Percentiles rank a stretch among this genome's conserved stretches.
Conservation (phyloP, 805 yeast species). For the Brettanomyces custersianus region DNA sequence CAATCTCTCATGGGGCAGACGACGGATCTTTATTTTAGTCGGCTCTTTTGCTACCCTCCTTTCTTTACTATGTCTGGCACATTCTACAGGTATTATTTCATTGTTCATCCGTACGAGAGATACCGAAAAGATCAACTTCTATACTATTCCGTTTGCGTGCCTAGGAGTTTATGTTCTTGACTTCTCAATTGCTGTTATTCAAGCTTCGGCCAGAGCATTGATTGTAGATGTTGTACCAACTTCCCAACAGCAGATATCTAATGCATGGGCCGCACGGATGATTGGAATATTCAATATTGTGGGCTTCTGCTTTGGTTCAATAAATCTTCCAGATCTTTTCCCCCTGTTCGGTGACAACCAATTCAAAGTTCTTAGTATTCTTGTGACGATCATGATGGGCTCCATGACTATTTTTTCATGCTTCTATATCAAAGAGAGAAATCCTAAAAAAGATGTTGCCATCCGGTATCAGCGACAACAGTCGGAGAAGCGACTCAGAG, state of each 20-base stretch:
- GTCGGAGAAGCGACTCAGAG: constrained; percentile 23
- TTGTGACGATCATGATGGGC: constrained; percentile 34
- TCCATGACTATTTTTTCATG: constrained; percentile 32
- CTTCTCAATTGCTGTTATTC: constrained; percentile 49
- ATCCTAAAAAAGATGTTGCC: constrained; percentile 34
- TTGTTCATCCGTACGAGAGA: constrained; percentile 19
- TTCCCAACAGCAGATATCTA: constrained; percentile 47
- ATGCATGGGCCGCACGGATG: constrained; percentile 62
- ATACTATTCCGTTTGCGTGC: constrained; percentile 42
- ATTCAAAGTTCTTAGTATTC: constrained; percentile 38
- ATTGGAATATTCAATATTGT: constrained; percentile 50
- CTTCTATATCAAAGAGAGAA: constrained; percentile 36
- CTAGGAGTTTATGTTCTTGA: constrained; percentile 44
- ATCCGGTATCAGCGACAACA: constrained; percentile 30
- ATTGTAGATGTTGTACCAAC: constrained; percentile 54
- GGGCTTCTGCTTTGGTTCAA: constrained; percentile 46
- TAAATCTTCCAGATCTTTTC: constrained; percentile 30
- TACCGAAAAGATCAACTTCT: constrained; percentile 18
- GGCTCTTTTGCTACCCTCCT: constrained; percentile 40
- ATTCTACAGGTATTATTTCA: constrained; percentile 34
- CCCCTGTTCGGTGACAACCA: constrained; percentile 40
- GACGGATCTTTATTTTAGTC: constrained; percentile 49
- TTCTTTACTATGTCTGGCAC: constrained; percentile 36
- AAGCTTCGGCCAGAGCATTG: constrained; percentile 52
- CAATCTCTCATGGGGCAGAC: constrained; percentile 35